Conservation (phyloP, 768 basidiomycete genomes). For the Pholiota molesta region DNA sequence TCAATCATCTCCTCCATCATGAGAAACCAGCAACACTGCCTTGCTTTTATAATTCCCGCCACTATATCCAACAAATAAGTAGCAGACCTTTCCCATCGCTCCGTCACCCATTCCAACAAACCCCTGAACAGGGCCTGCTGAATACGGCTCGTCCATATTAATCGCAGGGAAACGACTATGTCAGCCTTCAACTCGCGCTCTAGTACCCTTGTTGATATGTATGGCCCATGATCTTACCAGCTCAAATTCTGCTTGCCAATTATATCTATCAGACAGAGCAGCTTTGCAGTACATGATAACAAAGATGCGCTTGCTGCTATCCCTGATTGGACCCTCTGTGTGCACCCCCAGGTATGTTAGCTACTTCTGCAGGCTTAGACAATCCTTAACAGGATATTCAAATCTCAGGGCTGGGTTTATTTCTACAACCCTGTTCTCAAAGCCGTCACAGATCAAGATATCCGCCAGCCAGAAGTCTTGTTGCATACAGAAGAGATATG, state of each 20-base stretch:
- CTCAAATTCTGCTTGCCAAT: background rate
- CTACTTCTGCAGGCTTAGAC: background rate
- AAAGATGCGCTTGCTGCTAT: background rate
- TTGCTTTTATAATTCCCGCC: background rate
- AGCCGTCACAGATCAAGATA: conserved; percentile 52
- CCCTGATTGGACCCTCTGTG: conserved; percentile 39
- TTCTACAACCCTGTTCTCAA: conserved; percentile 43
- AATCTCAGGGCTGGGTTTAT: conserved; percentile 50
- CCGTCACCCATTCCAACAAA: too few species aligned
- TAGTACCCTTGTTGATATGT: conserved; percentile 13
- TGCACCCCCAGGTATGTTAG: conserved; percentile 39
- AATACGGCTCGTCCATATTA: too few species aligned
- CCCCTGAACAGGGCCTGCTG: too few species aligned
- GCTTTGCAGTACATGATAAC: background rate
- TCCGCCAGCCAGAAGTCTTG: conserved; percentile 40
- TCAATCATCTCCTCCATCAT: background rate
- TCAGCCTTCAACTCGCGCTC: conserved; percentile 14
- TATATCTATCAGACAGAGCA: background rate
- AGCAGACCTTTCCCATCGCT: too few species aligned
- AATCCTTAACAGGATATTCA: background rate
- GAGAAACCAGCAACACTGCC: background rate
- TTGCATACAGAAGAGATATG: conserved; percentile 31
- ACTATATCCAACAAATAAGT: background rate
- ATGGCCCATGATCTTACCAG: background rate
- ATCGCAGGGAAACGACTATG: too few species aligned